These are phyloP conservation scores for Echeveria elegans DNA, from an alignment of 164 flowering plant genomes.

Conservation along the genomic window DNA sequence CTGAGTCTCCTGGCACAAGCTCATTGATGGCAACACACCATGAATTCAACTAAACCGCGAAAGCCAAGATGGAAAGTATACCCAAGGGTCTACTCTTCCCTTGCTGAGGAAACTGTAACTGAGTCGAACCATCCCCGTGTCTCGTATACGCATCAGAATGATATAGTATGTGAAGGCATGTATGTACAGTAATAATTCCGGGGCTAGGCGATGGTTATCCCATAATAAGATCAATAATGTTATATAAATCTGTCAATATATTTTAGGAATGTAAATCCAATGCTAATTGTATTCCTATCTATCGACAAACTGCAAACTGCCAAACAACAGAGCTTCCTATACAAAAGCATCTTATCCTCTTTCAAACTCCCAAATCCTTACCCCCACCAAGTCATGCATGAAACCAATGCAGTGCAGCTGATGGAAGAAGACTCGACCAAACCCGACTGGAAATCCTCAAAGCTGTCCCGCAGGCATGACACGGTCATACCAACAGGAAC, in stretches of 20 bases:
- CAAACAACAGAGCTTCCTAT: neutral
- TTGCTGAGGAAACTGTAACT: slow-evolving; percentile 61
- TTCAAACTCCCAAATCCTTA: neutral
- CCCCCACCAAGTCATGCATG: neutral
- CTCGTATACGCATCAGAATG: neutral
- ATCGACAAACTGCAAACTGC: neutral
- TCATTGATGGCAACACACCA: slow-evolving; percentile 59
- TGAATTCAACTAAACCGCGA: slow-evolving; percentile 46
- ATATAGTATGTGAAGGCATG: neutral
- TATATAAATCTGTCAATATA: no score
- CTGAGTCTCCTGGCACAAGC: slow-evolving; percentile 85
- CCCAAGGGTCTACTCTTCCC: slow-evolving; percentile 36
- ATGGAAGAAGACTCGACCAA: neutral
- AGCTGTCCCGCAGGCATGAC: neutral
- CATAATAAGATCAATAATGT: neutral
- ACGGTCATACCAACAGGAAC: neutral
- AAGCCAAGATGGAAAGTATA: slow-evolving; percentile 32
- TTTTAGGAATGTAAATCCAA: no score
- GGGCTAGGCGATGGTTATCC: neutral
- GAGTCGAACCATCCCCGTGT: slow-evolving; percentile 5
- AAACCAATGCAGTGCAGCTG: slow-evolving; percentile 1
- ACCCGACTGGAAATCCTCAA: neutral
- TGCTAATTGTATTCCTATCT: no score
- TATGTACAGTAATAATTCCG: neutral
- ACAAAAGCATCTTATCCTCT: neutral